Evolutionary conservation across 805 yeast genomes (phyloP).

Genomic region (Saccharomycopsis sp.): DNA sequence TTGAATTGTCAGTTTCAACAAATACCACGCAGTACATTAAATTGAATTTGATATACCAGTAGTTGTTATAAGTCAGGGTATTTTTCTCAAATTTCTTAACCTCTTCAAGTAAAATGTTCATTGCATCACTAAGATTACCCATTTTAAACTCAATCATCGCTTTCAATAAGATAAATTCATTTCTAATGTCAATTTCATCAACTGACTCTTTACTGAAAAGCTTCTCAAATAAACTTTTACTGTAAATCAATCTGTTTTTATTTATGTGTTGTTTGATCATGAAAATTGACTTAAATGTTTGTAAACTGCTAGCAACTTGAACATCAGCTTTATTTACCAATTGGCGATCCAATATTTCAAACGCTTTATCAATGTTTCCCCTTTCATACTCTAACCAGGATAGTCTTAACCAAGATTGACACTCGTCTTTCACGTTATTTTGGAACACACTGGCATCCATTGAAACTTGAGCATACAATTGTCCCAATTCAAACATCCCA

Average conservation of each 20-base stretch:
- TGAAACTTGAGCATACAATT: conserved; percentile 42
- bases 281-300: conserved; percentile 35
- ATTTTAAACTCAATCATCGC: conserved; percentile 23
- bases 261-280: conserved; percentile 29
- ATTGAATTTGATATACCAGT: conserved; percentile 40
- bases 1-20: conserved; percentile 26
- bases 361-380: conserved; percentile 38
- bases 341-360: conserved; percentile 28
- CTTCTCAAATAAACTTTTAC: conserved; percentile 25
- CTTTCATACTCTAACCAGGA: conserved; percentile 31
- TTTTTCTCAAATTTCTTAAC: conserved; percentile 23
- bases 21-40: conserved; percentile 41
- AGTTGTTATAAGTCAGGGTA: conserved; percentile 29
- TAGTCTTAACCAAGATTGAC: conserved; percentile 37
- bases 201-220: conserved; percentile 8
- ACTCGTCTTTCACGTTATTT: conserved; percentile 26
- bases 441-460: conserved; percentile 32
- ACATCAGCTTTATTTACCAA: conserved; percentile 17
- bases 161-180: conserved; percentile 26
- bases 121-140: conserved; percentile 25
- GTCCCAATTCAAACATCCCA: conserved; percentile 42
- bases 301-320: conserved; percentile 34
- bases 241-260: conserved; percentile 24
- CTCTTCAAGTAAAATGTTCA: conserved; percentile 24
- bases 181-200: conserved; percentile 27